Conservation (phyloP, 805 yeast species). For the Sungouiella blattae region DNA sequence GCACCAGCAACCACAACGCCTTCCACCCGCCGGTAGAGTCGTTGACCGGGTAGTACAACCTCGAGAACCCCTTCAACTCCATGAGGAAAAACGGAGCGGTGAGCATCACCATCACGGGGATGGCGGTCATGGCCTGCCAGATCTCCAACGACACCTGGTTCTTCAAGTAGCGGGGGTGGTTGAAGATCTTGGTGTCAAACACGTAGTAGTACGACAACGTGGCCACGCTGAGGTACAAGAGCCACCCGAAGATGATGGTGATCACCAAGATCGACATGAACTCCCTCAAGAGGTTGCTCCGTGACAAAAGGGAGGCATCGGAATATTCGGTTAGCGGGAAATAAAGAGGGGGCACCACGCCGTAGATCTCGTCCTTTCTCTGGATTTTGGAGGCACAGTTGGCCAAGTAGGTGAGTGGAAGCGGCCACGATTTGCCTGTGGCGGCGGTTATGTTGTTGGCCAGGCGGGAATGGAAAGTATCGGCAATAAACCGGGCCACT, state of each 20-base stretch:
- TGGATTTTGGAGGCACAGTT: conserved; percentile 21
- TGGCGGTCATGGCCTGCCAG: conserved; percentile 69
- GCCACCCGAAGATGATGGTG: conserved; percentile 81
- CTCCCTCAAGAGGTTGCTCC: conserved; percentile 75
- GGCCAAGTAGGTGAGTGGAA: conserved; percentile 11
- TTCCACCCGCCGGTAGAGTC: conserved; percentile 66
- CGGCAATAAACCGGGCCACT: conserved; percentile 22
- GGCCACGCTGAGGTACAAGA: conserved; percentile 75
- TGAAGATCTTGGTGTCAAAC: conserved; percentile 84
- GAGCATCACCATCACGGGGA: conserved; percentile 82
- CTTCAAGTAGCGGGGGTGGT: conserved; percentile 93
- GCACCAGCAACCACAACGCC: conserved; percentile 63
- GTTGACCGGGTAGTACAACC: conserved; percentile 63
- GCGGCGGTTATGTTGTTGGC: conserved; percentile 3
- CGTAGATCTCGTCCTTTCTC: conserved; percentile 47
- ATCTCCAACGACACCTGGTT: conserved; percentile 89
- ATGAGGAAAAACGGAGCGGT: conserved; percentile 88
- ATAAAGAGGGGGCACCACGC: conserved; percentile 59
- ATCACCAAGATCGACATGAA: conserved; percentile 59
- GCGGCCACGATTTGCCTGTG: conserved; percentile 10
- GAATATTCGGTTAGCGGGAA: conserved; percentile 56
- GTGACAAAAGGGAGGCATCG: conserved; percentile 62
- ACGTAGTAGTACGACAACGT: conserved; percentile 70
- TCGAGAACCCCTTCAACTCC: conserved; percentile 82
- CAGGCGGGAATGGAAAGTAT: conserved; percentile 3